Conservation (phyloP, 306 rosid species). For the Rubus idaeus region DNA sequence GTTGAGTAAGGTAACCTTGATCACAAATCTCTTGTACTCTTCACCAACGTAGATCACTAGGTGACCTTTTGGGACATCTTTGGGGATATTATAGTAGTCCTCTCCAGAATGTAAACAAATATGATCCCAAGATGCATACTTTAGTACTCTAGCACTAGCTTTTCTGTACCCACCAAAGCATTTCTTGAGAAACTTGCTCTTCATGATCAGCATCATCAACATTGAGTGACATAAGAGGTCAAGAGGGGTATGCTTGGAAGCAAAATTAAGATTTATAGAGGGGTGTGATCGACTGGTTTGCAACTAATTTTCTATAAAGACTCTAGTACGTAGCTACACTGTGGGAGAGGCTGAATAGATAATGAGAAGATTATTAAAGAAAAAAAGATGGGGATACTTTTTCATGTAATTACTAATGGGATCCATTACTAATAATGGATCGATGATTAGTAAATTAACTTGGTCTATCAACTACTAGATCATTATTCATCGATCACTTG, state of each 20-base stretch:
- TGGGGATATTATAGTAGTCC: slow-evolving; percentile 31
- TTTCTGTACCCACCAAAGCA: slow-evolving; percentile 28
- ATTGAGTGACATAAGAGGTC: not conserved
- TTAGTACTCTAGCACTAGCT: slow-evolving; percentile 18
- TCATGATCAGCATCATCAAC: slow-evolving; percentile 20
- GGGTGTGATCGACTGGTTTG: not conserved
- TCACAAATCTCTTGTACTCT: slow-evolving; percentile 61
- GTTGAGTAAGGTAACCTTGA: slow-evolving; percentile 39
- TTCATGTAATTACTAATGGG: not conserved
- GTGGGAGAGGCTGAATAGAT: not conserved
- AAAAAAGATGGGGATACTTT: not conserved
- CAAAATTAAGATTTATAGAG: slow-evolving; percentile 21
- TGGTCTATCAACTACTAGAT: too few species aligned
- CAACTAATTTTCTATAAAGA: not conserved
- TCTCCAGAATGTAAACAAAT: slow-evolving; percentile 4
- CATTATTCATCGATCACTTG: too few species aligned
- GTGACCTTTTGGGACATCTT: slow-evolving; percentile 75
- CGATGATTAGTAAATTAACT: too few species aligned
- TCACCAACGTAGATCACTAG: slow-evolving; percentile 69
- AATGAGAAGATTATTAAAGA: not conserved
- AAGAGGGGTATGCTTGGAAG: not conserved
- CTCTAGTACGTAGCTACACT: not conserved
- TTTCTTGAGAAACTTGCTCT: slow-evolving; percentile 22
- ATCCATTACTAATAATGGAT: too few species aligned
- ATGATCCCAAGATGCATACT: slow-evolving; percentile 23